Conservation (phyloP, 371 early-diverging fungal genomes). For the Cladochytrium tenue region DNA sequence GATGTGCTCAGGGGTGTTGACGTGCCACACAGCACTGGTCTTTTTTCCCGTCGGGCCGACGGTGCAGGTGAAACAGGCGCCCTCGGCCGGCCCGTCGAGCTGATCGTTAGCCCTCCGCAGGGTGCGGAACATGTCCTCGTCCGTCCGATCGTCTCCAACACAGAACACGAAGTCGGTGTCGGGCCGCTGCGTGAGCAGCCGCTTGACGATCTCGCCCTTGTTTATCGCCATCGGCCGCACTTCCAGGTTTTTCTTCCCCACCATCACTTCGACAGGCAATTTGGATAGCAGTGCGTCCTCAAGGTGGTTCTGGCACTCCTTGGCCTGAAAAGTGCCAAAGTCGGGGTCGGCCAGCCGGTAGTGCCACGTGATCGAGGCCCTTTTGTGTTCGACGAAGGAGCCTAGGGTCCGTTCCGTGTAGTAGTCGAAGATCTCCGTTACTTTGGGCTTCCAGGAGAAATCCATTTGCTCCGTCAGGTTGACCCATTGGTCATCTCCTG, state of each 20-base stretch:
- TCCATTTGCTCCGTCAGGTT: constrained; percentile 81
- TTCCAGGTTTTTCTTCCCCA: constrained; percentile 93
- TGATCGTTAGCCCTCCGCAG: constrained; percentile 25
- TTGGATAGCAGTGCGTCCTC: constrained; percentile 90
- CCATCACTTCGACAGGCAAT: constrained; percentile 85
- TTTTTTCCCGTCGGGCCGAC: constrained; percentile 77
- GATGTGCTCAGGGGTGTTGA: constrained; percentile 48
- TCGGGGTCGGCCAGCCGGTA: constrained; percentile 64
- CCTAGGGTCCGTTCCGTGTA: constrained; percentile 62
- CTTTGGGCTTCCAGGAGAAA: constrained; percentile 85
- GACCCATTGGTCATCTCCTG: constrained; percentile 65
- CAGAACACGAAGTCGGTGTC: constrained; percentile 85
- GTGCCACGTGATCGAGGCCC: constrained; percentile 60
- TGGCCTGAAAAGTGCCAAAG: constrained; percentile 80
- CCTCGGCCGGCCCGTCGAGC: constrained; percentile 35
- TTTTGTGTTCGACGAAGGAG: constrained; percentile 62
- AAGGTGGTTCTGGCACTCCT: constrained; percentile 90
- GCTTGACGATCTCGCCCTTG: constrained; percentile 91
- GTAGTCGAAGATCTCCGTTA: constrained; percentile 72
- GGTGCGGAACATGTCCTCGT: constrained; percentile 86
- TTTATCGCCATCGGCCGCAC: constrained; percentile 72
- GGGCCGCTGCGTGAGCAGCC: constrained; percentile 56
- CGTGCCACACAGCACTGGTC: constrained; percentile 79
- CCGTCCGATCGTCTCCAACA: constrained; percentile 95
- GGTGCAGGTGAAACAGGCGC: constrained; percentile 62